phyloP scores from a whole-genome alignment of 805 yeast genomes.

The Debaryomyces tyrocola region DNA sequence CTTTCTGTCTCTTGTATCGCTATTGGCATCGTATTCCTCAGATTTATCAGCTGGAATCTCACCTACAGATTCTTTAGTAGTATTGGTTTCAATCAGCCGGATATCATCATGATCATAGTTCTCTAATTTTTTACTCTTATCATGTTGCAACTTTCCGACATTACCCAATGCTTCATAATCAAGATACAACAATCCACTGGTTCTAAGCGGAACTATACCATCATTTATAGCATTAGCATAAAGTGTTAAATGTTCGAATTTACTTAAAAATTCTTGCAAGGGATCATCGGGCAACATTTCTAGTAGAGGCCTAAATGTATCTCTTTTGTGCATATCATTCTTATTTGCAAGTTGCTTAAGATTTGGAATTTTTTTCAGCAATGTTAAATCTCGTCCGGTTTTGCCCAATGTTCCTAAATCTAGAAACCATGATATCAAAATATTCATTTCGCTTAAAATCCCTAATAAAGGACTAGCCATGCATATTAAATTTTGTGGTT shows the following conservation, averaged over 20 bases:
- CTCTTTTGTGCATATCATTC: slow-evolving; percentile 9
- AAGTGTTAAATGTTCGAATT: slow-evolving; percentile 34
- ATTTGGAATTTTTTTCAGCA: slow-evolving; percentile 32
- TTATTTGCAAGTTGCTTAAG: slow-evolving; percentile 14
- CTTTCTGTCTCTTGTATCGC: slow-evolving; percentile 1
- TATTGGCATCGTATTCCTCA: slow-evolving; percentile 2
- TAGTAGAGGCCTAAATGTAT: slow-evolving; percentile 32
- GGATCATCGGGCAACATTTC: slow-evolving; percentile 43
- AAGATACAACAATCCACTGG: slow-evolving; percentile 41
- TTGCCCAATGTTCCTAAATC: slow-evolving; percentile 46
- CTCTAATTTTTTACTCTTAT: slow-evolving; percentile 3
- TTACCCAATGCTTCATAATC: slow-evolving; percentile 46
- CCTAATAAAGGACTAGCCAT: slow-evolving; percentile 46
- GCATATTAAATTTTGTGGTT: slow-evolving; percentile 34
- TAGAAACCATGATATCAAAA: slow-evolving; percentile 39
- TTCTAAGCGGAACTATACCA: slow-evolving; percentile 46
- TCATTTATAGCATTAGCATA: slow-evolving; percentile 48
- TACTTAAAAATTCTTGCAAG: slow-evolving; percentile 26
- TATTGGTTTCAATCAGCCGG: slow-evolving; percentile 10
- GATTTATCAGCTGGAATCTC: slow-evolving; percentile 30
- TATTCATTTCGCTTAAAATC: slow-evolving; percentile 40
- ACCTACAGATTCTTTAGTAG: slow-evolving; percentile 19
- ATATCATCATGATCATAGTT: slow-evolving; percentile 1
- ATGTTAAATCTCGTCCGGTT: slow-evolving; percentile 45
- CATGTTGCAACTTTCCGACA: slow-evolving; percentile 27